Percentiles rank a stretch among this genome's conserved stretches.
phyloP scores from a whole-genome alignment of 2,329 filamentous ascomycete genomes.

The Stemphylium vesicarium region DNA sequence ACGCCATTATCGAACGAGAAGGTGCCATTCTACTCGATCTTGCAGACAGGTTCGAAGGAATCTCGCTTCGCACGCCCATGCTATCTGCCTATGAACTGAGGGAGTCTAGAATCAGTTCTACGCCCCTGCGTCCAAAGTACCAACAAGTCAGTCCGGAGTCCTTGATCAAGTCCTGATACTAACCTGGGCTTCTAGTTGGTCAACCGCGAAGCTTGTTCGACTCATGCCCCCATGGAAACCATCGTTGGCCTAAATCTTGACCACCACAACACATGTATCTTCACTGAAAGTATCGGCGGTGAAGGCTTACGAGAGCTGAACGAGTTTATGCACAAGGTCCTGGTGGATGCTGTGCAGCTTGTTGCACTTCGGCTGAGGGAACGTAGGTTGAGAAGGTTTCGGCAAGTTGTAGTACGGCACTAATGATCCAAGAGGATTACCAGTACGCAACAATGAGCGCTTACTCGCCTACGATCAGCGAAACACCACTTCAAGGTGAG shows the following conservation, averaged over 20 bases:
- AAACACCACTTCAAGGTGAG: constrained; percentile 3
- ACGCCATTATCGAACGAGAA: background rate
- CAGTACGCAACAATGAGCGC: constrained; percentile 9
- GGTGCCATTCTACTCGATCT: background rate
- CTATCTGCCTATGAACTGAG: background rate
- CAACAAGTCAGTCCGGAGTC: no score
- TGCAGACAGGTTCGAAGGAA: background rate
- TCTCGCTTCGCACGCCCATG: background rate
- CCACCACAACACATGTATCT: no score
- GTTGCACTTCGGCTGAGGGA: background rate
- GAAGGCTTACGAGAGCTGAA: no score
- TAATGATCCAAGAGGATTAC: background rate
- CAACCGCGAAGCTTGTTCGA: no score
- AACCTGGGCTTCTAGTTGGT: no score
- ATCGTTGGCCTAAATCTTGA: no score
- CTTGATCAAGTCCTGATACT: no score
- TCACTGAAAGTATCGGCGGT: no score
- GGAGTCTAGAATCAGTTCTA: background rate
- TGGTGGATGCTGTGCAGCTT: background rate
- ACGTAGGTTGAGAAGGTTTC: background rate
- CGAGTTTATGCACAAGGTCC: background rate
- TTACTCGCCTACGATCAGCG: constrained; percentile 5
- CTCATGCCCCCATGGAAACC: no score
- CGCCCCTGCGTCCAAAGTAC: no score
- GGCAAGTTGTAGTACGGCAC: background rate